Conservation (phyloP, 1,284 basidiomycete genomes). For the Apiotrichum veenhuisii region DNA sequence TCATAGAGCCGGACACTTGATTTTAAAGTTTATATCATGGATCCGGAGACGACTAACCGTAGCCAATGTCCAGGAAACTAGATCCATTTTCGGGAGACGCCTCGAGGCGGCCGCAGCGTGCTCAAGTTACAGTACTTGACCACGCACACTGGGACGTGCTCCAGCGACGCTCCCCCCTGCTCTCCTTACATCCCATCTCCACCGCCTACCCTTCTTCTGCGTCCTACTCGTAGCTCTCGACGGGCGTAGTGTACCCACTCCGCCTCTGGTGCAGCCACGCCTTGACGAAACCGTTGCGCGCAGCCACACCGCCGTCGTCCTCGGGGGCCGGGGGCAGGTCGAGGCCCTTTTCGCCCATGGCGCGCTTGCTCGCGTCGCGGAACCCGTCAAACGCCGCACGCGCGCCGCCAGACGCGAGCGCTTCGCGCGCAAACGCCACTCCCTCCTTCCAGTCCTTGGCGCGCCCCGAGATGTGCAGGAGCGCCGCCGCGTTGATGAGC, state of each 20-base stretch:
- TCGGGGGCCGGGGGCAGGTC: constrained; percentile 27
- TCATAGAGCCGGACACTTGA: background rate
- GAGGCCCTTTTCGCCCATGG: constrained; percentile 44
- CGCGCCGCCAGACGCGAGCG: constrained; percentile 68
- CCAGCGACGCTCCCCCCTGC: too few species aligned
- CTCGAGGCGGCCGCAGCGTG: too few species aligned
- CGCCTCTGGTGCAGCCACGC: constrained; percentile 36
- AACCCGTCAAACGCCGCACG: constrained; percentile 65
- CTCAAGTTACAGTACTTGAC: too few species aligned
- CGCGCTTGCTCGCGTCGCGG: constrained; percentile 48
- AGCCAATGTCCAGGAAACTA: too few species aligned
- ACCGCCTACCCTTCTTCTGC: background rate
- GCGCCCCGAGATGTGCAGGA: constrained; percentile 73
- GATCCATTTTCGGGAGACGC: too few species aligned
- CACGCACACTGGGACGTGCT: too few species aligned
- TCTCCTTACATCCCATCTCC: too few species aligned
- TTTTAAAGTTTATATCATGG: background rate
- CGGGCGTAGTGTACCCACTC: constrained; percentile 13
- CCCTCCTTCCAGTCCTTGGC: constrained; percentile 69
- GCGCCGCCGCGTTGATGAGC: constrained; percentile 74
- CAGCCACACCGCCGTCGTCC: constrained; percentile 50
- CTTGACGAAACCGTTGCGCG: constrained; percentile 48
- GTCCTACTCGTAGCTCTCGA: background rate
- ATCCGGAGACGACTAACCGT: too few species aligned
- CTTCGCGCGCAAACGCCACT: constrained; percentile 66